These are phyloP conservation scores for Tetracentron sinense DNA, from an alignment of 164 flowering plant genomes.

Conservation along the genomic window DNA sequence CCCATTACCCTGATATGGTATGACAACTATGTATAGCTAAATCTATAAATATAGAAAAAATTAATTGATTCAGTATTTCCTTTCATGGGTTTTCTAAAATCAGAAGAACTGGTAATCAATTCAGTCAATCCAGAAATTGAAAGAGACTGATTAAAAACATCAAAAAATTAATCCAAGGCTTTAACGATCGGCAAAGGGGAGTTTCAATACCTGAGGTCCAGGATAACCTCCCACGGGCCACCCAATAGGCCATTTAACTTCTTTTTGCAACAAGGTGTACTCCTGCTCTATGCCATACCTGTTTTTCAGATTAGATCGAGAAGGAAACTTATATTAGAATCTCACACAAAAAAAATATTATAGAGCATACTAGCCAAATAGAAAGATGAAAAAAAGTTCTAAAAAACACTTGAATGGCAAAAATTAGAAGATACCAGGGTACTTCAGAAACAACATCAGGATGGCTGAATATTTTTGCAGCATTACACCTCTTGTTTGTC, in stretches of 20 bases:
- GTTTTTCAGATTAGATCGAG: neutral
- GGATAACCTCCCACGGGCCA: slow-evolving; percentile 55
- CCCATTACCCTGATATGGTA: too few relatives aligned
- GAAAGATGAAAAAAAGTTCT: neutral
- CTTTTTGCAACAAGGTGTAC: slow-evolving; percentile 12
- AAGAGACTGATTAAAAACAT: neutral
- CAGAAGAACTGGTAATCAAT: neutral
- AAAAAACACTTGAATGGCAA: neutral
- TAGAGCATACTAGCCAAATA: neutral
- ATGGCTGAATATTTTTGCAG: slow-evolving; percentile 14
- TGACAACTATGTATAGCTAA: too few relatives aligned
- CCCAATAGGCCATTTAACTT: slow-evolving; percentile 43
- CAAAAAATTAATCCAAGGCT: neutral
- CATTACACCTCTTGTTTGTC: slow-evolving; percentile 12
- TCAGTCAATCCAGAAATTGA: neutral
- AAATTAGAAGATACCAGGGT: slow-evolving; percentile 1
- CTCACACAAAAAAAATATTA: neutral
- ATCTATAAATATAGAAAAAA: too few relatives aligned
- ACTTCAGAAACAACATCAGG: slow-evolving; percentile 14
- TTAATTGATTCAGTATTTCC: too few relatives aligned
- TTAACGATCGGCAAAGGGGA: neutral
- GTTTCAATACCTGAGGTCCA: slow-evolving; percentile 40
- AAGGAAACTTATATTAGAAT: neutral
- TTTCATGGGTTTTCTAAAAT: too few relatives aligned
- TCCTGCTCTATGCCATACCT: slow-evolving; percentile 40